Evolutionary conservation across 2,329 filamentous ascomycete species (phyloP).

Genomic region (Fusarium staphyleae): DNA sequence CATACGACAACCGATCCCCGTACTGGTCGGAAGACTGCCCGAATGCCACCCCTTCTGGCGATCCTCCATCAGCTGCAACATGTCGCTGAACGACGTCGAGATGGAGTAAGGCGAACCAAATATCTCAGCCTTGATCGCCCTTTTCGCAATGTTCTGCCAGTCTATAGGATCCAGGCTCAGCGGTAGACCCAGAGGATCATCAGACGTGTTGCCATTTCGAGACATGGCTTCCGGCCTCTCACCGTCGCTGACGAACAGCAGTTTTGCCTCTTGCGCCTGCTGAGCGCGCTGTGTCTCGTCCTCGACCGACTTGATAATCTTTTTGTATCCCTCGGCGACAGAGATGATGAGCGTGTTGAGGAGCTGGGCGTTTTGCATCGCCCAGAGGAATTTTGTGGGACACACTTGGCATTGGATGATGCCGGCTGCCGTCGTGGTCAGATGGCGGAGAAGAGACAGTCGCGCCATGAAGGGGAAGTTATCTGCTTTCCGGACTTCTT

Average conservation of each 20-base stretch:
- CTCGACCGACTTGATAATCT: constrained; percentile 31
- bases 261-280: constrained; percentile 25
- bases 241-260: constrained; percentile 20
- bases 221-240: background rate
- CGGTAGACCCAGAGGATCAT: constrained; percentile 1
- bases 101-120: constrained; percentile 14
- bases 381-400: constrained; percentile 38
- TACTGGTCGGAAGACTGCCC: constrained; percentile 11
- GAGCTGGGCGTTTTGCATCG: constrained; percentile 40
- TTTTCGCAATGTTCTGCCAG: constrained; percentile 33
- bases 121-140: constrained; percentile 30
- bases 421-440: constrained; percentile 20
- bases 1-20: constrained; percentile 8
- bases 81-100: constrained; percentile 4
- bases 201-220: background rate
- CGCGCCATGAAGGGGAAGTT: constrained; percentile 27
- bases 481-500: constrained; percentile 36
- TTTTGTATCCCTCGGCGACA: constrained; percentile 38
- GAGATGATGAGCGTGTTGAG: constrained; percentile 38
- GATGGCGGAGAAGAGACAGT: constrained; percentile 23
- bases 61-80: constrained; percentile 39
- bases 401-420: constrained; percentile 36
- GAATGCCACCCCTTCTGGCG: constrained; percentile 38
- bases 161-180: constrained; percentile 28
- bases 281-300: constrained; percentile 30